Evolutionary conservation across 768 basidiomycete genomes (phyloP), one percentile per base, ranked within the genome.

Genomic region (Dioszegia aurantiaca): DNA sequence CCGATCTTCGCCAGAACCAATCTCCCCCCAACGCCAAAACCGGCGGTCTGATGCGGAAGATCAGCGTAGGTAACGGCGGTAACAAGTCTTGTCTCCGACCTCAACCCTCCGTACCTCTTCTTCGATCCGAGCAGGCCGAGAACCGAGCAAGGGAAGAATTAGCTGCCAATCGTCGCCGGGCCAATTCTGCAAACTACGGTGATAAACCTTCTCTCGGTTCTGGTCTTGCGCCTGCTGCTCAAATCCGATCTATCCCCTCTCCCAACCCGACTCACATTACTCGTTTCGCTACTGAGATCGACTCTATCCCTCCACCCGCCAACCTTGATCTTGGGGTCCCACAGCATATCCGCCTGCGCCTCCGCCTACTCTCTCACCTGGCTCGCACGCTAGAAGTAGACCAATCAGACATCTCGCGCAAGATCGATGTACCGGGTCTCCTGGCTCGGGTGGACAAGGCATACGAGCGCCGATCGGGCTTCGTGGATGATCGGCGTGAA

Each of bases 381-480:
- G 67, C 62, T 4, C 60, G 59, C 3, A 58, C 68, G 31, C 48
- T 71, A 19, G 67, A 64, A 17, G 52, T 66, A 21, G 64, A 71
- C 24, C 55, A 67, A 5, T 30, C 48, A 6, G 61, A 49, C 6
- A 59, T 71, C 23, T 56, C 56, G n/a, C 39, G 39, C 10, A 60
- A 58, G 58, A 66, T 71, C 36, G 69, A 71, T 52, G 55, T 71
- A 10, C 69, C 69, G 19, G 63, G 62, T 24, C 40, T 71, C 19
- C 47, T 71, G 4, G 67, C 69, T 16, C 37, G 69, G 37, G 69
- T 71, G 5, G 69, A 71, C 58, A 52, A 55, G 24, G 67, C 67
- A 2, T 64, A 68, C 40, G 67, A 71, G 33, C 31, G 56, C 40
- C 37, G 56, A 24, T n/a, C 37, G 23, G 47, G 51, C 26, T 28